A percentile compares a stretch with the other conserved stretches of the same genome.
These are phyloP conservation scores for Venturia asperata DNA, from an alignment of 2,329 filamentous ascomycete species.

Conservation along the genomic window DNA sequence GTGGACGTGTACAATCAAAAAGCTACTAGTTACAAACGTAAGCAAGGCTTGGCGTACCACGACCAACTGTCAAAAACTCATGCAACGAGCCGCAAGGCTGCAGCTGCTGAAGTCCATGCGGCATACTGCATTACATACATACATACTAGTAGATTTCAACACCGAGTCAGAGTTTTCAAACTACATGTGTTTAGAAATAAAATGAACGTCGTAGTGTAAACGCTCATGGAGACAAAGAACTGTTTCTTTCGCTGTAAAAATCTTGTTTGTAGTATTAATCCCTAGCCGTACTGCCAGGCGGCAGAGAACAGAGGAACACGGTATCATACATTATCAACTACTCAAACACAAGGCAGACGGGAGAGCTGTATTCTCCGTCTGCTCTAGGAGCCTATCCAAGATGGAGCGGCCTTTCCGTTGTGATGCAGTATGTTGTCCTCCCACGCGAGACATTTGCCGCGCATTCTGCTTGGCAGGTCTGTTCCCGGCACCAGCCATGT, in stretches of 20 bases:
- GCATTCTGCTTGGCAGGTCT: neutral
- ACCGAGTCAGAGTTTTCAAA: too few species aligned
- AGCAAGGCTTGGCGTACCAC: neutral
- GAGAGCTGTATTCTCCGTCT: neutral
- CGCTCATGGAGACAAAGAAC: too few species aligned
- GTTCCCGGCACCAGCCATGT: neutral
- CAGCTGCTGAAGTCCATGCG: neutral
- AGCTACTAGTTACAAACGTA: too few species aligned
- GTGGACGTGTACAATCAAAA: too few species aligned
- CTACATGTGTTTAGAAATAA: too few species aligned
- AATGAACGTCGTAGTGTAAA: too few species aligned
- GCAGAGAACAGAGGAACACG: slow-evolving; percentile 12
- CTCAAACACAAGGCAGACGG: neutral
- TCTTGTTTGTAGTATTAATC: neutral
- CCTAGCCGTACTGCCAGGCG: slow-evolving; percentile 1
- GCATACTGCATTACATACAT: too few species aligned
- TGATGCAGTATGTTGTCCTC: neutral
- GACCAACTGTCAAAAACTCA: neutral
- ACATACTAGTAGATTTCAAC: too few species aligned
- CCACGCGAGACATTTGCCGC: too few species aligned
- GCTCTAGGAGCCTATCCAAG: slow-evolving; percentile 3
- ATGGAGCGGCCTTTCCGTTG: neutral
- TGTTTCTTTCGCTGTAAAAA: neutral
- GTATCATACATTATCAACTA: slow-evolving; percentile 19
- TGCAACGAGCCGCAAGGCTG: neutral